phyloP scores from a whole-genome alignment of 1,284 basidiomycete genomes.

The Trametes pubescens region DNA sequence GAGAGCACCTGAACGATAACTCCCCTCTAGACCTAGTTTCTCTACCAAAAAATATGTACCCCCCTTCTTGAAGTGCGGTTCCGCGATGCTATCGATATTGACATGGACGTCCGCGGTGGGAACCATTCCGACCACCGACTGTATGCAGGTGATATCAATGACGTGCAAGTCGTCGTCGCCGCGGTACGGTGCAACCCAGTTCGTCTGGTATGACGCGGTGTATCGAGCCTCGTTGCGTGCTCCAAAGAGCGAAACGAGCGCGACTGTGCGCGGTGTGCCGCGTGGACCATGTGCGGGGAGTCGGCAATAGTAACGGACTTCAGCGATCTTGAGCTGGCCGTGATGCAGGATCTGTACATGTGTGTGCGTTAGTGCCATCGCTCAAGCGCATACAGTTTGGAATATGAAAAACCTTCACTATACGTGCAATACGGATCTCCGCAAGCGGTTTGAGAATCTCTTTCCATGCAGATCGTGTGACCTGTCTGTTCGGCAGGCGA shows the following conservation, averaged over 20 bases:
- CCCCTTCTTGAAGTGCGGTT: background rate
- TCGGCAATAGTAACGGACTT: slow-evolving; percentile 19
- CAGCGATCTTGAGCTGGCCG: slow-evolving; percentile 3
- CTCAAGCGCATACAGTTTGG: too few species aligned
- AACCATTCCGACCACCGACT: slow-evolving; percentile 1
- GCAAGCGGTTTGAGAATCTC: slow-evolving; percentile 16
- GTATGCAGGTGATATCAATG: background rate
- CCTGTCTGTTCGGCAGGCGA: slow-evolving; percentile 1
- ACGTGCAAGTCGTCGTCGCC: background rate
- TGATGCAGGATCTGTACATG: background rate
- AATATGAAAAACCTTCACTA: slow-evolving; percentile 31
- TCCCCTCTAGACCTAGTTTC: slow-evolving; percentile 2
- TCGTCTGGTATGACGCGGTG: background rate
- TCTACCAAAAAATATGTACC: background rate
- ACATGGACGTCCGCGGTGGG: background rate
- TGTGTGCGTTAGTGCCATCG: too few species aligned
- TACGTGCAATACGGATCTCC: slow-evolving; percentile 15
- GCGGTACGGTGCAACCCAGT: background rate
- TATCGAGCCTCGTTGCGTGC: background rate
- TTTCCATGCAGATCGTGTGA: slow-evolving; percentile 31
- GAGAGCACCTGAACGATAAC: too few species aligned
- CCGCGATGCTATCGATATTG: background rate
- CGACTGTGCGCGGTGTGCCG: slow-evolving; percentile 1
- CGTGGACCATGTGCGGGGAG: background rate
- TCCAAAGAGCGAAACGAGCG: background rate